phyloP scores from a whole-genome alignment of 345 rosid genomes.

The Carallia brachiata region DNA sequence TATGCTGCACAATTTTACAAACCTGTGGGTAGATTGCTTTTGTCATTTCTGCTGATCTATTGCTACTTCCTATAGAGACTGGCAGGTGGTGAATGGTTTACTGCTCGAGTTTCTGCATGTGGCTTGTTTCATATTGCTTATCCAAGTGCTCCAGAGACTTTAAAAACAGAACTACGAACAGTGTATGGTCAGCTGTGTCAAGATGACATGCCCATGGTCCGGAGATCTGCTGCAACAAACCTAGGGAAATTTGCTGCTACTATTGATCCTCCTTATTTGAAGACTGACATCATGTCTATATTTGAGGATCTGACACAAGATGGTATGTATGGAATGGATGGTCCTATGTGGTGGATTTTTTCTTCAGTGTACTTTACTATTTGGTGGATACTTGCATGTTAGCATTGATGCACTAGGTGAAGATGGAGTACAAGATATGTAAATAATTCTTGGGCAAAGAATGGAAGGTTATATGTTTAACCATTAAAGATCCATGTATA shows the following conservation, averaged over 20 bases:
- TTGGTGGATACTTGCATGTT: no score
- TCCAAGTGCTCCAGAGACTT: slow-evolving; percentile 73
- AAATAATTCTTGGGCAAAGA: no score
- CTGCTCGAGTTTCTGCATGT: slow-evolving; percentile 90
- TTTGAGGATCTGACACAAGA: slow-evolving; percentile 95
- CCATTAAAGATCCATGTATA: no score
- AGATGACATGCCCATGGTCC: slow-evolving; percentile 99
- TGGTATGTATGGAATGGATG: slow-evolving; percentile 42
- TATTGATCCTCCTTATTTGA: slow-evolving; percentile 78
- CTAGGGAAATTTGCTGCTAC: slow-evolving; percentile 95
- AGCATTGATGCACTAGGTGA: no score
- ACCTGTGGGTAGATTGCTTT: no score
- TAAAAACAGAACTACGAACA: slow-evolving; percentile 68
- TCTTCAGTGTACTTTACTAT: no score
- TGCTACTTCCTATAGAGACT: slow-evolving; percentile 48
- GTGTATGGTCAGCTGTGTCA: slow-evolving; percentile 77
- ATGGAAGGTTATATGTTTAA: no score
- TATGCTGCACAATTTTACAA: no score
- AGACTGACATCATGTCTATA: slow-evolving; percentile 78
- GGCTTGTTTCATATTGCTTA: slow-evolving; percentile 89
- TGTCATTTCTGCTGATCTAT: neutral
- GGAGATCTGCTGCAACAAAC: slow-evolving; percentile 93
- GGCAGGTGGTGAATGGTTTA: slow-evolving; percentile 98
- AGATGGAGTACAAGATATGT: no score
- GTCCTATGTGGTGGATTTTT: no score